Conservation (phyloP, 139 green algal genomes). For the Tetraselmis striata region DNA sequence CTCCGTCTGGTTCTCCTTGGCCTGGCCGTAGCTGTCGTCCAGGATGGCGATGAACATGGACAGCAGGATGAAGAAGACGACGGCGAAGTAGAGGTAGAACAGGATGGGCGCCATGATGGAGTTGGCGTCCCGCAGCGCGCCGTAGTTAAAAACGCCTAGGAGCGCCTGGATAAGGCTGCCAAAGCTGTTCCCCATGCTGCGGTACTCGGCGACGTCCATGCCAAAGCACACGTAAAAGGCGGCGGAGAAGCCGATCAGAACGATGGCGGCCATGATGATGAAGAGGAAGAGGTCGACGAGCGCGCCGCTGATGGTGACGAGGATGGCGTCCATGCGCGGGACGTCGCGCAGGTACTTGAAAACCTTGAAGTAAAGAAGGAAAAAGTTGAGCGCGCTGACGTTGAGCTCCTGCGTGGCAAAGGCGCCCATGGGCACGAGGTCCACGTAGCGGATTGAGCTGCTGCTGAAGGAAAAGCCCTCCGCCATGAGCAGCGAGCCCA, state of each 20-base stretch:
- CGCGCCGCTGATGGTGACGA: slow-evolving; percentile 14
- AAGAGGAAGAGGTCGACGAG: slow-evolving; percentile 27
- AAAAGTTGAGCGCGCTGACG: slow-evolving; percentile 31
- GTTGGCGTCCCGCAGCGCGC: slow-evolving; percentile 16
- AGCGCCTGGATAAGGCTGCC: slow-evolving; percentile 11
- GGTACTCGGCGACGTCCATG: slow-evolving; percentile 1
- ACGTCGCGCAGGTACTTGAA: slow-evolving; percentile 6
- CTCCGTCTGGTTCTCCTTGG: slow-evolving; percentile 27
- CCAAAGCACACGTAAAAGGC: slow-evolving; percentile 30
- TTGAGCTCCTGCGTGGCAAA: slow-evolving; percentile 27
- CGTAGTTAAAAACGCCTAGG: slow-evolving; percentile 32
- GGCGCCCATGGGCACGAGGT: slow-evolving; percentile 18
- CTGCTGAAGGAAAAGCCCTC: slow-evolving; percentile 13
- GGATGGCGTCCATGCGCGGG: slow-evolving; percentile 32
- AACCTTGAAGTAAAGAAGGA: slow-evolving; percentile 34
- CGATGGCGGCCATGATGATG: slow-evolving; percentile 20
- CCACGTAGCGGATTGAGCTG: slow-evolving; percentile 17
- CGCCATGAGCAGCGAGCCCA: slow-evolving; percentile 6
- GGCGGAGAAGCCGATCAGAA: slow-evolving; percentile 23
- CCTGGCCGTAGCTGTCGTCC: slow-evolving; percentile 23
- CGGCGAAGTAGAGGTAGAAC: slow-evolving; percentile 25
- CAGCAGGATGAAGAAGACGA: slow-evolving; percentile 32
- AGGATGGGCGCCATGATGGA: slow-evolving; percentile 26
- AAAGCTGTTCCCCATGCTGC: not conserved
- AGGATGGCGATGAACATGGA: slow-evolving; percentile 39